These are phyloP conservation scores for Boeremia lycopersici DNA, from an alignment of 2,329 filamentous ascomycete species.

Conservation along the genomic window DNA sequence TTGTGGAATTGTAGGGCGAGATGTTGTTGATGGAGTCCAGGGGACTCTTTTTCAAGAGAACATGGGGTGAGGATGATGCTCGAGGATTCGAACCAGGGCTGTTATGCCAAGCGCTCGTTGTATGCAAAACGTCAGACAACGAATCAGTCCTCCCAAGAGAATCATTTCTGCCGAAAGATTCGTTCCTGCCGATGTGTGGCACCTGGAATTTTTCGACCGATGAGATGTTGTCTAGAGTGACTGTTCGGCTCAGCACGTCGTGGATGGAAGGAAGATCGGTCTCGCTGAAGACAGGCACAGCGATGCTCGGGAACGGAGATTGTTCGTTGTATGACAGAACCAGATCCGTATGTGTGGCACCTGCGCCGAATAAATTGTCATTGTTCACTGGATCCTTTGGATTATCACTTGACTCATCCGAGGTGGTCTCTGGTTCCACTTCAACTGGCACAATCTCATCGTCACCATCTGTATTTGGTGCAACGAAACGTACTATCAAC, in stretches of 20 bases:
- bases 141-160: constrained; percentile 9
- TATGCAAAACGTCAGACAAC: constrained; percentile 9
- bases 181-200: constrained; percentile 5
- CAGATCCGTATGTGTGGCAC: constrained; percentile 3
- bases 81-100: constrained; percentile 21
- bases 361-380: constrained; percentile 1
- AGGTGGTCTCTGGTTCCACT: constrained; percentile 16
- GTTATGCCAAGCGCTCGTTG: constrained; percentile 14
- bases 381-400: neutral
- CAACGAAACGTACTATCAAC: constrained; percentile 34
- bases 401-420: constrained; percentile 16
- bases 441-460: constrained; percentile 21
- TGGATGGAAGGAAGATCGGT: constrained; percentile 25
- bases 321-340: constrained; percentile 15
- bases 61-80: constrained; percentile 10
- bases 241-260: constrained; percentile 20
- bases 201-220: constrained; percentile 5
- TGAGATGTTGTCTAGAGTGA: constrained; percentile 13
- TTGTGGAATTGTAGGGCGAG: constrained; percentile 33
- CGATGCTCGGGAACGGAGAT: constrained; percentile 14
- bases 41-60: constrained; percentile 22
- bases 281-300: constrained; percentile 16
- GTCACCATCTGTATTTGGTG: constrained; percentile 35
- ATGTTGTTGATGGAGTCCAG: constrained; percentile 25
- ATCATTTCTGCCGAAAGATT: constrained; percentile 4